Evolutionary conservation across 306 rosid species (phyloP), one percentile per base, ranked within the genome.

Genomic region (Trifolium subterraneum): DNA sequence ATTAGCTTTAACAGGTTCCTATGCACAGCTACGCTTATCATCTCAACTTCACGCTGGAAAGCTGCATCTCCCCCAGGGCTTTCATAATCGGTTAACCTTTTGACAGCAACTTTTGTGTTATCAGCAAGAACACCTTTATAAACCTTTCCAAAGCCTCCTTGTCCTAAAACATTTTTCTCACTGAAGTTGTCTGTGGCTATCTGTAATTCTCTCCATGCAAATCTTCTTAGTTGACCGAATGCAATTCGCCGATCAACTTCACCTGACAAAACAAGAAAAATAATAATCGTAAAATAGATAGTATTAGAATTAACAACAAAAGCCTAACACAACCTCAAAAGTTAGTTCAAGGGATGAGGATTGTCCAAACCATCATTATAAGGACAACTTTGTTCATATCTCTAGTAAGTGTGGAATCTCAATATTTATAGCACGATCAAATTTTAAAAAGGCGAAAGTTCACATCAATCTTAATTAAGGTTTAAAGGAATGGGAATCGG

Each of bases 131-230:
- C 98, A 67, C 99, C 99, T 84, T 88, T 95, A 73, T 95, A 95
- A 72, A 95, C 98, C 86, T 92, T 95, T 80, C 99, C 99, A 81
- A 95, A 95, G 78, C 99, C 99, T 81, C 99, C 99, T 83, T 92
- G 99, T 70, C 99, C 99, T 70, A 95, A 58, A 80, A 95, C 98
- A 79, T 90, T 88, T 85, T 87, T 90, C 82, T 95, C 98, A 41
- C 87, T 90, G 81, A 95, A 95, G 75, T 81, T 87, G 80, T 95
- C 98, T 7, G 99, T 92, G 54, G 99, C 98, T 48, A 92, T 63
- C 84, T 92, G 99, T 68, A 95, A 80, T 77, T 95, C 99, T 80
- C 96, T 87, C 99, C 98, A 92, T 39, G 87, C 83, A 87, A 95
- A 95, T 75, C 99, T 84, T 87, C 69, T 90, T 58, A 95, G 74